These are phyloP conservation scores for Apiotrichum gamsii DNA, from an alignment of 1,284 basidiomycete species.

Conservation along the genomic window DNA sequence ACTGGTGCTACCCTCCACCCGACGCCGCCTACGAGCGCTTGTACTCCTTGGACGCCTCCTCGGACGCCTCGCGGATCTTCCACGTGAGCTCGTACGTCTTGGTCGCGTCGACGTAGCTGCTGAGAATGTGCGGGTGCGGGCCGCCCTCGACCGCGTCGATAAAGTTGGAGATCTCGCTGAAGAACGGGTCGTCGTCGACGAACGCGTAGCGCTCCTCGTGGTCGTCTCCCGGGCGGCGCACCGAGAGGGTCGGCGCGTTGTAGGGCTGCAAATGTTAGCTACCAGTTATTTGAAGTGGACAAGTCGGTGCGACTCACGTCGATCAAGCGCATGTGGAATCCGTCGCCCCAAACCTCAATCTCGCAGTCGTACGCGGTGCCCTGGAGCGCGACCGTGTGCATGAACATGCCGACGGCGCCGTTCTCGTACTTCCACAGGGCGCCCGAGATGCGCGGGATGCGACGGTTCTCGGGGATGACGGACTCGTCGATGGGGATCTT, in stretches of 20 bases:
- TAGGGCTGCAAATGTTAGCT: no score
- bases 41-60: no score
- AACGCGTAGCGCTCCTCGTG: conserved; percentile 68
- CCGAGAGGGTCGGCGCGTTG: conserved; percentile 65
- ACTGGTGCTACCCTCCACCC: no score
- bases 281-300: no score
- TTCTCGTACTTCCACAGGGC: conserved; percentile 70
- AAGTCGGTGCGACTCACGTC: no score
- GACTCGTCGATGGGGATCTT: conserved; percentile 57
- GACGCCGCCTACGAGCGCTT: no score
- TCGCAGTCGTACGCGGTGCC: conserved; percentile 88
- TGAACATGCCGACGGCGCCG: conserved; percentile 86
- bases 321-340: conserved; percentile 58
- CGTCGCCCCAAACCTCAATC: conserved; percentile 84
- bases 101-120: conserved; percentile 62
- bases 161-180: conserved; percentile 78
- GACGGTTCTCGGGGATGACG: conserved; percentile 43
- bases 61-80: conserved; percentile 1
- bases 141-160: conserved; percentile 67
- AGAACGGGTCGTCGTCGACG: conserved; percentile 81
- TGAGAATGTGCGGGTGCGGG: conserved; percentile 43
- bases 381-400: conserved; percentile 79
- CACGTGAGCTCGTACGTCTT: conserved; percentile 62
- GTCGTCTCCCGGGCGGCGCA: conserved; percentile 79
- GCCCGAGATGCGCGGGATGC: conserved; percentile 46